Percentiles rank a stretch among this genome's conserved stretches.
phyloP scores from a whole-genome alignment of 1,284 basidiomycete species.

The Uromyces viciae-fabae region DNA sequence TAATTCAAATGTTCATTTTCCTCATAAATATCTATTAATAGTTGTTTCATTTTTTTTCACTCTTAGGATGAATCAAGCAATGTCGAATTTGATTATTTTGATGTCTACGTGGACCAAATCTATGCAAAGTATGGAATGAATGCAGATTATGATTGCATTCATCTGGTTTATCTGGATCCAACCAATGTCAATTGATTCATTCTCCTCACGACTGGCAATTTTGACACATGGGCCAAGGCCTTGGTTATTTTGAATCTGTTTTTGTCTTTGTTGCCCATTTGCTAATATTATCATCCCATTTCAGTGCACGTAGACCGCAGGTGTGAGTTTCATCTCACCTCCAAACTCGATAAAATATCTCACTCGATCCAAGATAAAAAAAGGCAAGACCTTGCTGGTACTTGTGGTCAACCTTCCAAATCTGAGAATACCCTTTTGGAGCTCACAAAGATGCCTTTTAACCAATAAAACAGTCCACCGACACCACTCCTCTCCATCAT shows the following conservation, averaged over 20 bases:
- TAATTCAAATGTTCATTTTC: too few relatives aligned
- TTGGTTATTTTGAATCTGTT: not conserved
- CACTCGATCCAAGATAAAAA: not conserved
- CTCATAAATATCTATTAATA: too few relatives aligned
- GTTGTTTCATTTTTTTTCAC: too few relatives aligned
- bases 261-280: too few relatives aligned
- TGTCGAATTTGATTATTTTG: not conserved
- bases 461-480: too few relatives aligned
- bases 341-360: not conserved
- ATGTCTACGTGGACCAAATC: not conserved
- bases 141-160: not conserved
- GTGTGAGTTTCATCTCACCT: not conserved
- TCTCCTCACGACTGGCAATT: not conserved
- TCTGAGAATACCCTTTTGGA: too few relatives aligned
- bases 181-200: not conserved
- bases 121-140: slow-evolving; percentile 17
- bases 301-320: not conserved
- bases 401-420: too few relatives aligned
- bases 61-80: too few relatives aligned
- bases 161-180: not conserved
- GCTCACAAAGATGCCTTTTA: too few relatives aligned
- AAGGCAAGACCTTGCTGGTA: not conserved
- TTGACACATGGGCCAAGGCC: not conserved
- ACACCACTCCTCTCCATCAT: too few relatives aligned
- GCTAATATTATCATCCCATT: too few relatives aligned